Evolutionary conservation across 495 filamentous ascomycete genomes (phyloP).

Genomic region (Annulohypoxylon nitens): DNA sequence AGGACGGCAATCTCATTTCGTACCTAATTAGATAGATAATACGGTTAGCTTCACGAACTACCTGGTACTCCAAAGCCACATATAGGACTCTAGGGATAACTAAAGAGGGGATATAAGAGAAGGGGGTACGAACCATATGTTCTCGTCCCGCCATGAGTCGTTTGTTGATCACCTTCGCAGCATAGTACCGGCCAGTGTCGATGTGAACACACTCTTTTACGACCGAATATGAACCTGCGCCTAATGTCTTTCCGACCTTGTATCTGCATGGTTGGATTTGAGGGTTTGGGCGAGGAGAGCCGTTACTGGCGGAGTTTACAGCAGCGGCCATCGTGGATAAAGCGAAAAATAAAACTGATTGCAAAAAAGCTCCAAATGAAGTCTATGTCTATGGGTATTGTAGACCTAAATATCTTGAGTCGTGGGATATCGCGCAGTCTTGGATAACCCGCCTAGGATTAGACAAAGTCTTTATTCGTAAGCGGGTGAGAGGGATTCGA

Average conservation of each 20-base stretch:
- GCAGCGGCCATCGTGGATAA: conserved; percentile 51
- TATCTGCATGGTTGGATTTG: conserved; percentile 76
- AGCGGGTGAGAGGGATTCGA: conserved; percentile 27
- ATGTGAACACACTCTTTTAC: conserved; percentile 99
- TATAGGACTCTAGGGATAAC: not conserved
- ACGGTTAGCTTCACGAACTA: conserved; percentile 32
- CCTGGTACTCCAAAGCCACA: conserved; percentile 1
- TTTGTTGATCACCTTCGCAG: conserved; percentile 99
- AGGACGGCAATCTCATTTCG: conserved; percentile 98
- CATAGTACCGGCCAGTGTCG: conserved; percentile 97
- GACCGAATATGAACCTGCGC: conserved; percentile 96
- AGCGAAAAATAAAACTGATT: not conserved
- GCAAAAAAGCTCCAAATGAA: not conserved
- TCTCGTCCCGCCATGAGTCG: conserved; percentile 96
- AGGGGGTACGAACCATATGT: conserved; percentile 81
- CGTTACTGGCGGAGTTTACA: conserved; percentile 47
- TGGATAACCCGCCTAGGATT: not conserved
- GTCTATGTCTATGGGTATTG: not conserved
- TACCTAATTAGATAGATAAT: conserved; percentile 68
- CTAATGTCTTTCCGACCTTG: conserved; percentile 98
- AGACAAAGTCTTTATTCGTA: conserved; percentile 18
- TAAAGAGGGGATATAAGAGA: not conserved
- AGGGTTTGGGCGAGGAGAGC: conserved; percentile 52
- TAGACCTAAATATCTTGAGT: conserved; percentile 1
- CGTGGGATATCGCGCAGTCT: not conserved